phyloP scores from a whole-genome alignment of 495 filamentous ascomycete genomes.

The Astrothelium macrocarpum region DNA sequence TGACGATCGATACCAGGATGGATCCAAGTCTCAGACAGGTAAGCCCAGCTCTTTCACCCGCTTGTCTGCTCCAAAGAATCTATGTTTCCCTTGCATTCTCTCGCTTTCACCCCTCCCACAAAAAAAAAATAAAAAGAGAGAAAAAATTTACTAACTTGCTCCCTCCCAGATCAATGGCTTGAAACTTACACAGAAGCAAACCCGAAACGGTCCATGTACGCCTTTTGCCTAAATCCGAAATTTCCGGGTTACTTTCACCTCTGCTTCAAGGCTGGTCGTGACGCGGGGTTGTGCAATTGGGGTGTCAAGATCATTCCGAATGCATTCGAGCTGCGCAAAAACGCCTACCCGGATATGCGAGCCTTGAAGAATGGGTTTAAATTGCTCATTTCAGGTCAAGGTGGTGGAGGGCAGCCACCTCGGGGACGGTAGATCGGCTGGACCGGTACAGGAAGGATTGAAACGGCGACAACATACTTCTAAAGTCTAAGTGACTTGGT shows the following conservation, averaged over 20 bases:
- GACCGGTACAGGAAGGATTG: neutral
- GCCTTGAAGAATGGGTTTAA: constrained; percentile 87
- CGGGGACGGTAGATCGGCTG: neutral
- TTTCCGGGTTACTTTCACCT: constrained; percentile 90
- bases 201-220: constrained; percentile 84
- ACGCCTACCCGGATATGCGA: constrained; percentile 84
- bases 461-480: too few species aligned
- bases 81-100: neutral
- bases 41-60: constrained; percentile 31
- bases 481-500: too few species aligned
- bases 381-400: constrained; percentile 38
- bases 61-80: constrained; percentile 1
- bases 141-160: too few species aligned
- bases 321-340: constrained; percentile 76
- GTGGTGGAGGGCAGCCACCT: neutral
- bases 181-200: constrained; percentile 92
- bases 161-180: constrained; percentile 97
- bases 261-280: constrained; percentile 84
- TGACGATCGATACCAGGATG: constrained; percentile 80
- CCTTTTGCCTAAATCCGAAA: constrained; percentile 86
- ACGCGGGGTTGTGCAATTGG: constrained; percentile 65
- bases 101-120: neutral
- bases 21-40: constrained; percentile 76
- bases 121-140: too few species aligned
- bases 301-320: constrained; percentile 83